Conservation (phyloP, 2,329 filamentous ascomycete species). For the Fusarium sp. region DNA sequence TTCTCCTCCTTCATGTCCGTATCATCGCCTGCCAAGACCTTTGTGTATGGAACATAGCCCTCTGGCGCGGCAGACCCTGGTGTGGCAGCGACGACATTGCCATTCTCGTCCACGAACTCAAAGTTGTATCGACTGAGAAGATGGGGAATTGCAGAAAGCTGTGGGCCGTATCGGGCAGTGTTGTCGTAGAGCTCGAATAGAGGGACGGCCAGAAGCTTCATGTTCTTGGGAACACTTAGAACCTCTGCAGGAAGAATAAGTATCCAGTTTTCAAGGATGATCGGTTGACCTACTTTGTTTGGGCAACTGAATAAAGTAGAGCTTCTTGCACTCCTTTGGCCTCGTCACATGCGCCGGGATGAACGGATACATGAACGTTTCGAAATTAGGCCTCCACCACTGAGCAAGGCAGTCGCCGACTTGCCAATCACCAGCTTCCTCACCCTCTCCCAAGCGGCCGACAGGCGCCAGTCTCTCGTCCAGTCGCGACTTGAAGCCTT, state of each 20-base stretch:
- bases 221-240: slow-evolving; percentile 97
- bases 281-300: slow-evolving; percentile 73
- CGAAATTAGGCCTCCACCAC: slow-evolving; percentile 99
- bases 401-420: slow-evolving; percentile 94
- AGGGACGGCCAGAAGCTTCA: slow-evolving; percentile 97
- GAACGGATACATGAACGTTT: slow-evolving; percentile 99
- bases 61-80: slow-evolving; percentile 72
- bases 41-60: slow-evolving; percentile 69
- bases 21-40: slow-evolving; percentile 71
- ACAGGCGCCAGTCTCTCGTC: slow-evolving; percentile 94
- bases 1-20: slow-evolving; percentile 67
- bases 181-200: slow-evolving; percentile 99
- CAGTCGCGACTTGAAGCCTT: slow-evolving; percentile 91
- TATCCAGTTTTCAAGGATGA: background rate
- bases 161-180: slow-evolving; percentile 91
- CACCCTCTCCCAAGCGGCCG: slow-evolving; percentile 84
- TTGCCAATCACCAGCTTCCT: slow-evolving; percentile 88
- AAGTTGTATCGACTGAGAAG: slow-evolving; percentile 96
- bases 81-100: slow-evolving; percentile 84
- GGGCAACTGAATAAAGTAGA: slow-evolving; percentile 95
- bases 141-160: slow-evolving; percentile 95
- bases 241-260: slow-evolving; percentile 69
- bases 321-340: slow-evolving; percentile 99
- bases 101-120: slow-evolving; percentile 94
- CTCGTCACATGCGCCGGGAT: slow-evolving; percentile 94